A percentile compares a stretch with the other conserved stretches of the same genome.
Conservation (phyloP, 148 eudicot species). For the Vaccinium corymbosum region DNA sequence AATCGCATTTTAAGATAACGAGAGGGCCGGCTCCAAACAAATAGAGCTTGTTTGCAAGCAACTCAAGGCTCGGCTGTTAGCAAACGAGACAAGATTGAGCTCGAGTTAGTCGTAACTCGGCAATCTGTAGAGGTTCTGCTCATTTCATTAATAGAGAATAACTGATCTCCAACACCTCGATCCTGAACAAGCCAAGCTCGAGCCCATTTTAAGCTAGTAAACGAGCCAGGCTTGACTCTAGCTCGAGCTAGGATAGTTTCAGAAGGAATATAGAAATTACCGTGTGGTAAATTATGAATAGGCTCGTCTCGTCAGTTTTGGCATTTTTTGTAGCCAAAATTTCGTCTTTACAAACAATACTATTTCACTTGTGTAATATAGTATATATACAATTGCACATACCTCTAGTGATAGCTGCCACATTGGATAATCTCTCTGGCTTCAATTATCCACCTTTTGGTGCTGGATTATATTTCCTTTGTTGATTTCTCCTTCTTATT, state of each 20-base stretch:
- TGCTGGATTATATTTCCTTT: too few relatives aligned
- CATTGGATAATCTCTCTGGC: too few relatives aligned
- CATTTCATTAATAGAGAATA: not conserved
- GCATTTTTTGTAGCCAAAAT: too few relatives aligned
- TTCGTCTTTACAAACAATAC: too few relatives aligned
- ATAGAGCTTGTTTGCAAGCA: not conserved
- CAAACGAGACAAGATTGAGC: not conserved
- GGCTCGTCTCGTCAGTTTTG: not conserved
- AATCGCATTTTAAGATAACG: not conserved
- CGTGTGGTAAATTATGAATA: conserved; percentile 76
- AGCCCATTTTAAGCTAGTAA: too few relatives aligned
- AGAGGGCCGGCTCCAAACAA: not conserved
- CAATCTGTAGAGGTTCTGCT: not conserved
- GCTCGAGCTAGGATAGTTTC: not conserved
- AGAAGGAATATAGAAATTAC: conserved; percentile 33
- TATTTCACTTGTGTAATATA: too few relatives aligned
- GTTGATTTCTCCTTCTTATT: too few relatives aligned
- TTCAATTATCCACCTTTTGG: too few relatives aligned
- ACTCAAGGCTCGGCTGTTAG: not conserved
- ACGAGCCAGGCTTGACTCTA: too few relatives aligned
- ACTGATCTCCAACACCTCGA: not conserved
- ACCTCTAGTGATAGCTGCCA: too few relatives aligned
- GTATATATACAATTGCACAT: too few relatives aligned
- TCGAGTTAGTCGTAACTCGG: not conserved
- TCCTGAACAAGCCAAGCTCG: not conserved